Conservation (phyloP, 495 filamentous ascomycete species). For the Glonium stellatum region DNA sequence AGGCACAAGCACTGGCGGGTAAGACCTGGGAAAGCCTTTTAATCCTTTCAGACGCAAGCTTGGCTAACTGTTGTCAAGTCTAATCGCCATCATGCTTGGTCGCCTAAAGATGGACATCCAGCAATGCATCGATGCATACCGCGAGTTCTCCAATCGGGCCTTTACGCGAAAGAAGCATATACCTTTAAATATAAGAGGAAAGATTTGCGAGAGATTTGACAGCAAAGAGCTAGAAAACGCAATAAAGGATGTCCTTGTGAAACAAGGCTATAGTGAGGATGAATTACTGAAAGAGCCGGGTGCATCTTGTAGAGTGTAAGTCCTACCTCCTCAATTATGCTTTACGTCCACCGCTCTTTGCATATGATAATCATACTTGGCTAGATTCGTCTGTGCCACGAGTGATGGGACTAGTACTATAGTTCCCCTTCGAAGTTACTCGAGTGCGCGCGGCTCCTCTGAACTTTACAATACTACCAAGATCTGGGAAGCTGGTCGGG, state of each 20-base stretch:
- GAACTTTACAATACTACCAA: conserved; percentile 2
- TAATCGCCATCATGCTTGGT: conserved; percentile 20
- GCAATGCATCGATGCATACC: conserved; percentile 9
- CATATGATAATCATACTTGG: neutral
- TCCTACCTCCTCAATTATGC: neutral
- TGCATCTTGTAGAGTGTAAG: neutral
- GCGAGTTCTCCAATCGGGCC: neutral
- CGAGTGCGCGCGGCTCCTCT: neutral
- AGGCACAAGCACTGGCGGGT: conserved; percentile 19
- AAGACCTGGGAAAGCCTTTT: conserved; percentile 1
- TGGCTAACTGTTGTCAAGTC: neutral
- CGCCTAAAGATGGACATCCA: conserved; percentile 10
- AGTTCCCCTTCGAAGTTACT: neutral
- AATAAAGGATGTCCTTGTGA: conserved; percentile 35
- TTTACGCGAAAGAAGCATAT: neutral
- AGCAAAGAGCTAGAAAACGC: conserved; percentile 35
- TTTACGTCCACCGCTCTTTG: neutral
- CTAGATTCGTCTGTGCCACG: neutral
- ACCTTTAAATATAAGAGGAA: neutral
- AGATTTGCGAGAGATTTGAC: conserved; percentile 31
- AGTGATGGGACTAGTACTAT: neutral
- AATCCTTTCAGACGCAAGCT: neutral
- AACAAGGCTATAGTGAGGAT: neutral
- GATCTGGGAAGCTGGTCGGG: neutral
- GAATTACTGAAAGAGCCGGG: neutral